Evolutionary conservation across 108 stramenopile species (phyloP), one percentile per base, ranked within the genome.

Genomic region (Skeletonema grethae): DNA sequence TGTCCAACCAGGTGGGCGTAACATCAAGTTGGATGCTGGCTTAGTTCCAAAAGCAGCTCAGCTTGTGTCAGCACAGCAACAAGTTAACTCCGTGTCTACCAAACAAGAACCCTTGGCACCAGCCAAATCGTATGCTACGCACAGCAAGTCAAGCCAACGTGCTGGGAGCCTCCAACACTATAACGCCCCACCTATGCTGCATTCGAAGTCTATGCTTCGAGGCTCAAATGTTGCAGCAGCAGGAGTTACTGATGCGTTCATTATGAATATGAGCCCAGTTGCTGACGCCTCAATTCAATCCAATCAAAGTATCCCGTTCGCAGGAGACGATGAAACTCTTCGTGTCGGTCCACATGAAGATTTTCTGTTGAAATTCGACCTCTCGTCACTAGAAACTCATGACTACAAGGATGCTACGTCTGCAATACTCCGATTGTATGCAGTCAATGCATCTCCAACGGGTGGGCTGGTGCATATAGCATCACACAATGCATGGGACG

Each of bases 391-490:
- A 28, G 12, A 65, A 63, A 30, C 28, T 41, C 43, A 30, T 46
- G 43, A 65, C 29, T 65, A 63, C 67, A 70, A 22, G 48, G 28
- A 28, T 13, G 57, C 60, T 0, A 57, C 30, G 39, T 39, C 59
- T 20, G 70, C 77, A 28, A 25, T 72, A 45, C 59, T 79, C 34
- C 77, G 70, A 11, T 39, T 79, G 46, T 67, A 72, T 59, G 59
- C 77, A 20, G 28, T 72, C 16, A 72, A 15, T 22, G 60, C 77
- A 20, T 67, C 77, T 36, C 77, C 77, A 5, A 45, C 39, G 8
- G 77, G 70, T 30, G 77, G 77, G 45, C 48, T 57, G 22, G 61
- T 79, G 32, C 65, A 68, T 31, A 15, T 67, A 0, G 66, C 77
- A 62, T 55, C 70, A 4, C 55, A 58, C 29, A 69, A 61, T 43